Evolutionary conservation across 202 grass and related monocot genomes (phyloP).

Genomic region (Digitaria exilis): DNA sequence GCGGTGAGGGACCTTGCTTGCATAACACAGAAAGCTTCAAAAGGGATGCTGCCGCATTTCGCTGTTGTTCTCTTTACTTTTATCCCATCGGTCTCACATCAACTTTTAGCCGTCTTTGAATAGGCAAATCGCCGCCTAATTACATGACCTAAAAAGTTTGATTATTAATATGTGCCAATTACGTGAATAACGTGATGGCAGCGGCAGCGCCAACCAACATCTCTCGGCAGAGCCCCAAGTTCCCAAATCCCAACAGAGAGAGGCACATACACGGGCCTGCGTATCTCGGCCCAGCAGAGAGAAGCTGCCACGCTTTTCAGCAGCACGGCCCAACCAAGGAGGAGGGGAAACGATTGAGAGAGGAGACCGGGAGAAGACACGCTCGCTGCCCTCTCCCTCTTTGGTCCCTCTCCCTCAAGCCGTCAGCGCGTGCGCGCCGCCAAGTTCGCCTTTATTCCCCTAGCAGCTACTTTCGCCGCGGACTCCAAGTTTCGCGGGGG

Average conservation of each 20-base stretch:
- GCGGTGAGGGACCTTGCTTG: background rate
- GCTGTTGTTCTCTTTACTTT: background rate
- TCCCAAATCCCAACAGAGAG: too few relatives aligned
- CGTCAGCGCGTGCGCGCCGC: slow-evolving; percentile 27
- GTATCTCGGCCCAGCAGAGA: background rate
- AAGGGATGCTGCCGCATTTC: background rate
- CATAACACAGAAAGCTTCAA: slow-evolving; percentile 15
- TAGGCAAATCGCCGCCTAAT: background rate
- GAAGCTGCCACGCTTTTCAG: background rate
- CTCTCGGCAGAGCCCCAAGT: too few relatives aligned
- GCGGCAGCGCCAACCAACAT: too few relatives aligned
- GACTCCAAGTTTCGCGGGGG: slow-evolving; percentile 23
- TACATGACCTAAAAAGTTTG: background rate
- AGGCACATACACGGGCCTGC: too few relatives aligned
- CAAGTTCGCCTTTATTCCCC: background rate
- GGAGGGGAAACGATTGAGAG: background rate
- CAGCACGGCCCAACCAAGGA: slow-evolving; percentile 21
- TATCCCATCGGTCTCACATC: background rate
- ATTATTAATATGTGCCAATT: too few relatives aligned
- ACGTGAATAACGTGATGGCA: too few relatives aligned
- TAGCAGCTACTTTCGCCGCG: background rate
- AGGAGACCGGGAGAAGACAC: slow-evolving; percentile 18
- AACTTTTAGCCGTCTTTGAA: background rate
- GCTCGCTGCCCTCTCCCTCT: background rate
- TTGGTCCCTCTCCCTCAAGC: background rate